Evolutionary conservation across 1,139 yeast genomes (phyloP), one percentile per base, ranked within the genome.

Genomic region (Insectozyma bohioensis): DNA sequence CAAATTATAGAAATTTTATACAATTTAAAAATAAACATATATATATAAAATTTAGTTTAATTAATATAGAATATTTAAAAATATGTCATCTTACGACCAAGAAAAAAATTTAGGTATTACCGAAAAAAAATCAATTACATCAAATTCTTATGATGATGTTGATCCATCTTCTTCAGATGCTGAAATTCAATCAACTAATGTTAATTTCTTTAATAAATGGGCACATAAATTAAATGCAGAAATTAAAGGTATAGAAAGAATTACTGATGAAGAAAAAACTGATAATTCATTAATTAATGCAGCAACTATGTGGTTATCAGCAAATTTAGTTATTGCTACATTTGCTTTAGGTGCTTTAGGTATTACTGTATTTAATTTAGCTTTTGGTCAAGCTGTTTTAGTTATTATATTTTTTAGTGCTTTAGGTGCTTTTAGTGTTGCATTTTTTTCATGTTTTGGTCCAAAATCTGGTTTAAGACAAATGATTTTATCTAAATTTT

Each of bases 281-380:
- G 87, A 81, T 37, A 58, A 54, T 34, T 78, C 86, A 20, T 53
- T 83, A 36, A 65, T 77, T 66, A 75, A 72, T 46, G 85, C 94
- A 17, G 88, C 90, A 25, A 72, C 90, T 36, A 85, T 88, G 95
- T 88, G 97, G 97, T 72, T 85, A 51, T 83, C 94, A 17, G 95
- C 95, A 22, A 88, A 88, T 61, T 67, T 86, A 74, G 96, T 87
- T 38, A 77, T 88, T 54, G 88, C 95, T 14, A 78, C 95, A 15
- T 81, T 76, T 50, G 70, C 95, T 2, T 66, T 87, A 32, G 97
- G 97, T 54, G 84, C 85, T 39, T 64, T 88, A 34, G 95, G 95
- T 37, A 66, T 80, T 31, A 58, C 75, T 24, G 67, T 67, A n/a
- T 75, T 71, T 43, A 64, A 53, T 3, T 62, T 75, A 44, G 71